Base-by-base conservation (phyloP, 768 basidiomycete genomes). In the Dendrothele bispora region DNA sequence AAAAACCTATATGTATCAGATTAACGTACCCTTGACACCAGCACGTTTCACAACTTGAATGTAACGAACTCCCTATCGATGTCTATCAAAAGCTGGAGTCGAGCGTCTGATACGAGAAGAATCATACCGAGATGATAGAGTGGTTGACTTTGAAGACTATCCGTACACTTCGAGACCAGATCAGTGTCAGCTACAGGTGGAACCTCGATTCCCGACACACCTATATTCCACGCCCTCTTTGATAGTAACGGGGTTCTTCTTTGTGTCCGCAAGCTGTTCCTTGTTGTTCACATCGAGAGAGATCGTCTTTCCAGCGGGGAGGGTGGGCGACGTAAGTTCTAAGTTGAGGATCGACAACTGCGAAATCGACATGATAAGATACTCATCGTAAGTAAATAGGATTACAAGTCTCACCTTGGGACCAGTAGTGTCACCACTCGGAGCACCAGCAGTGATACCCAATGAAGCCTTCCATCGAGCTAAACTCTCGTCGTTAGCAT, bases 381-480 rank as follows among this genome's bases (percentile, higher is more conserved):
- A 20, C 11, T 38, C 37, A 39, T 6, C 10, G 26, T 18, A 17
- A 38, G 27, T n/a, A 27, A n/a, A 5, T 44, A 36, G 37, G 30
- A 32, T n/a, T 38, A 45, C 10, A 40, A 14, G 34, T 43, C 61
- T 34, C 49, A 87, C 91, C 80, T 90, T 91, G 42, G 88, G 88
- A 12, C 80, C 82, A 55, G 51, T 67, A 12, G 71, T 63, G 48
- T 71, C 60, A 17, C 61, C 69, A 12, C 40, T 24, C 4, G 62
- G 22, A 17, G 63, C 72, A 24, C 79, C 83, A 27, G 82, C 76
- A 43, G 79, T 77, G 51, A 98, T 83, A 44, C 95, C 95, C 22
- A 98, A 77, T 44, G 86, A 92, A 30, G 91, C 91, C 66, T 98
- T 98, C 95, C 95, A 98, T 54, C 92, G 84, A 26, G 87, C 84